Evolutionary conservation across 768 basidiomycete genomes (phyloP).

Genomic region (Trametopsis cervina): DNA sequence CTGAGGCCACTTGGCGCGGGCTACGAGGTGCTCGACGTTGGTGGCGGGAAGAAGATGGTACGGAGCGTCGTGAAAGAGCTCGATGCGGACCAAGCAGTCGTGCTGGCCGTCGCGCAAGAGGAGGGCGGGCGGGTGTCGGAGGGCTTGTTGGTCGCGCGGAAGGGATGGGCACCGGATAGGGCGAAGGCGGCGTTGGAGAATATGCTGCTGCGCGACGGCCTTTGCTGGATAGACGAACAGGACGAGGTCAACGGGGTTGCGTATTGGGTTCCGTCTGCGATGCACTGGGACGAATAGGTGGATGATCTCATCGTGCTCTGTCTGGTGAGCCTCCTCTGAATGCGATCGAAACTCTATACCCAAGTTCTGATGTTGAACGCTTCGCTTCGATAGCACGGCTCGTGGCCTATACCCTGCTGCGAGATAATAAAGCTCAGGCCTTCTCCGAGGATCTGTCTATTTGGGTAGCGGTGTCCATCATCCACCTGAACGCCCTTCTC

Average conservation of each 20-base stretch:
- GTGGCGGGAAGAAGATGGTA: slow-evolving; percentile 69
- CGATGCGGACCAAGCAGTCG: slow-evolving; percentile 81
- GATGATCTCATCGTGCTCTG: neutral
- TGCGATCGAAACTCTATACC: neutral
- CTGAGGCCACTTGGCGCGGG: slow-evolving; percentile 88
- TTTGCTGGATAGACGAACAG: slow-evolving; percentile 95
- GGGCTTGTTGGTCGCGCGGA: slow-evolving; percentile 47
- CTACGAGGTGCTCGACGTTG: slow-evolving; percentile 75
- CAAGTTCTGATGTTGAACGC: no score
- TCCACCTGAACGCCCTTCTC: neutral
- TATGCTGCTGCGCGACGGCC: slow-evolving; percentile 83
- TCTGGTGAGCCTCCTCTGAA: neutral
- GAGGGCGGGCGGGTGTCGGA: slow-evolving; percentile 67
- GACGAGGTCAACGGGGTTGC: slow-evolving; percentile 55
- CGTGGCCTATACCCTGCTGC: no score
- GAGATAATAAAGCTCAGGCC: no score
- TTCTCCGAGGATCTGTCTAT: no score
- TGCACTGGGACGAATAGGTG: slow-evolving; percentile 69
- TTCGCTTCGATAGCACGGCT: no score
- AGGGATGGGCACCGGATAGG: slow-evolving; percentile 76
- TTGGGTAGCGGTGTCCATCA: no score
- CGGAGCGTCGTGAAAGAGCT: slow-evolving; percentile 86
- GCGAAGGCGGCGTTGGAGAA: slow-evolving; percentile 77
- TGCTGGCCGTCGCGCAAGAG: slow-evolving; percentile 67
- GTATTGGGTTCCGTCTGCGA: slow-evolving; percentile 87